These are phyloP conservation scores for Lantana camara DNA, from an alignment of 257 asterid genomes.

Conservation along the genomic window DNA sequence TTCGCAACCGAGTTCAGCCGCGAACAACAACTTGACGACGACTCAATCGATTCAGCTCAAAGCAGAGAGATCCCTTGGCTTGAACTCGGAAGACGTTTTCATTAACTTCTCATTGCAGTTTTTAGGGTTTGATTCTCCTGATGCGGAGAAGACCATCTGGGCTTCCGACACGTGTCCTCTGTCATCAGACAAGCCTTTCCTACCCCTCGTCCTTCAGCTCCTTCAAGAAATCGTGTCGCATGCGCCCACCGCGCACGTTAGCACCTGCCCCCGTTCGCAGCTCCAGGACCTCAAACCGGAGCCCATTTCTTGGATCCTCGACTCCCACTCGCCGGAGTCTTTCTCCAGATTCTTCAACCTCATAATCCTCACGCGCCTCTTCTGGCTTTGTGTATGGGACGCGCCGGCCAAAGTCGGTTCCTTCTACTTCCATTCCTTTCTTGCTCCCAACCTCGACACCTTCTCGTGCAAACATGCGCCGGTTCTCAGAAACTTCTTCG, in stretches of 20 bases:
- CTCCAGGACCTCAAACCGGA: constrained; percentile 60
- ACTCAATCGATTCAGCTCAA: constrained; percentile 48
- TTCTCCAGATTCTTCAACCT: constrained; percentile 78
- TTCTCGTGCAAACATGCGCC: constrained; percentile 60
- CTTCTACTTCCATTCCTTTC: constrained; percentile 60
- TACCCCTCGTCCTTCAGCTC: constrained; percentile 73
- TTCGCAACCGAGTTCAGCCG: constrained; percentile 14
- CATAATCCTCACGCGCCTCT: constrained; percentile 69
- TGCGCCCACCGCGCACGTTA: constrained; percentile 66
- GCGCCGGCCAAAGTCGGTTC: constrained; percentile 73
- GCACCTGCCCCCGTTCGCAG: constrained; percentile 73
- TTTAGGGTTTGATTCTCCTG: constrained; percentile 35
- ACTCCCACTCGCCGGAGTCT: constrained; percentile 79
- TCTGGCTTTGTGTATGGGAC: constrained; percentile 69
- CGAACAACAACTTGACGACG: constrained; percentile 16
- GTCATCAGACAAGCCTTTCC: constrained; percentile 61
- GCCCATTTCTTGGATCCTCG: constrained; percentile 71
- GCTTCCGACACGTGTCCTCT: constrained; percentile 58
- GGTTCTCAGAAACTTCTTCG: constrained; percentile 63
- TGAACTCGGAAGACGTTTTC: constrained; percentile 30
- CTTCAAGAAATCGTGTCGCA: constrained; percentile 70
- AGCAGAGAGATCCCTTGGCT: constrained; percentile 43
- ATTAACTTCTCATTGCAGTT: constrained; percentile 54
- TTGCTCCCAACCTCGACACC: constrained; percentile 61
- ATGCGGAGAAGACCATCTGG: constrained; percentile 49